Evolutionary conservation across 2,329 filamentous ascomycete genomes (phyloP).

Genomic region (Alternaria burnsii): DNA sequence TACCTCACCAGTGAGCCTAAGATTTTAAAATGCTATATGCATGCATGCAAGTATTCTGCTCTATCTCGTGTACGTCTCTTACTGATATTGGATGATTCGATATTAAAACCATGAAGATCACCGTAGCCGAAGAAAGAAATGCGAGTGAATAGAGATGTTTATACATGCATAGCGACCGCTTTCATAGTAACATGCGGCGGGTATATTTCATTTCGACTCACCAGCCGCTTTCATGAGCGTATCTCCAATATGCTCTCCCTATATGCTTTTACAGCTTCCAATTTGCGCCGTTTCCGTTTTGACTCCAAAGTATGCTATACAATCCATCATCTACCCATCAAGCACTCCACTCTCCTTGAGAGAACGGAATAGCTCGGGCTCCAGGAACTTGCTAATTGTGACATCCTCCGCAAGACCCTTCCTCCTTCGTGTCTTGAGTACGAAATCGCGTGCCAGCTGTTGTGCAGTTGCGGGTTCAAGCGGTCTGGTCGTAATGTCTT

Average conservation of each 20-base stretch:
- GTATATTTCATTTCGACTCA: constrained; percentile 15
- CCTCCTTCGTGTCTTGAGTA: constrained; percentile 90
- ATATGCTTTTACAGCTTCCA: constrained; percentile 7
- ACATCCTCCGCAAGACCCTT: constrained; percentile 97
- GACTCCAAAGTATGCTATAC: constrained; percentile 24
- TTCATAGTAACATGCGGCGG: background rate
- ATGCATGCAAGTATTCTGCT: background rate
- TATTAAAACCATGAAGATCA: background rate
- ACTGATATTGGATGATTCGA: background rate
- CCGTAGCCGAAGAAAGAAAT: background rate
- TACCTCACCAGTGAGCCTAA: background rate
- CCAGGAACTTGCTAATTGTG: constrained; percentile 93
- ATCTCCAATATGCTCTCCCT: background rate
- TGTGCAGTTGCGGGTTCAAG: constrained; percentile 88
- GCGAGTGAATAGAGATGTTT: background rate
- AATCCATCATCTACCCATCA: constrained; percentile 59
- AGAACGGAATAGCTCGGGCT: constrained; percentile 89
- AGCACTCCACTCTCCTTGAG: constrained; percentile 89
- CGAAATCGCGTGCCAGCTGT: constrained; percentile 92
- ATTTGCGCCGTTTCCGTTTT: constrained; percentile 13
- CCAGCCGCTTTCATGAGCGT: background rate
- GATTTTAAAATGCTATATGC: background rate
- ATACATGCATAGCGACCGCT: background rate
- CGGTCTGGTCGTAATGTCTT: constrained; percentile 80
- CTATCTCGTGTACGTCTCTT: background rate